Percentiles rank a stretch among this genome's conserved stretches.
Conservation (phyloP, 169 alveolate species). For the Amoebophrya sp. region DNA sequence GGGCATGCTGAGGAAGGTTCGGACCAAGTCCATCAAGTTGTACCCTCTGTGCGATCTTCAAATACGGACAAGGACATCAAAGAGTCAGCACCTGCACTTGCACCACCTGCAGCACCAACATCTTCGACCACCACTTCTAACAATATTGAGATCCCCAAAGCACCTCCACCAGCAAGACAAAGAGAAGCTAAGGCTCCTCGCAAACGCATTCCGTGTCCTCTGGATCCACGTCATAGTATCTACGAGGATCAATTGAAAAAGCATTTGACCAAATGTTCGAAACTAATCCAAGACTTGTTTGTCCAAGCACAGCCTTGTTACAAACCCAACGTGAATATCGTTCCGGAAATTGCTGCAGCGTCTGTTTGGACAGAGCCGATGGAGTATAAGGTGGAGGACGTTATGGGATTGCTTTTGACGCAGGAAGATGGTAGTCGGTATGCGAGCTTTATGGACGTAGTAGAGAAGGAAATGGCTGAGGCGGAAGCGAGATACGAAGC, state of each 20-base stretch:
- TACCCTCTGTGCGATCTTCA: not conserved
- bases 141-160: not conserved
- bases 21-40: no score
- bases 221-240: not conserved
- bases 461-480: no score
- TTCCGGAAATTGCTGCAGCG: no score
- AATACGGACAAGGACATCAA: not conserved
- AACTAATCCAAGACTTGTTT: not conserved
- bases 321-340: no score
- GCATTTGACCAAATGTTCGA: not conserved
- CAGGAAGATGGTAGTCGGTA: no score
- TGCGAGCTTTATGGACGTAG: no score
- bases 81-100: not conserved
- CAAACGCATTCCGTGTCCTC: not conserved
- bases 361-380: no score
- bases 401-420: no score
- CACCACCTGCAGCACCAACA: not conserved
- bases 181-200: not conserved
- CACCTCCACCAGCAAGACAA: no score
- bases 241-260: not conserved
- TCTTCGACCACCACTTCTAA: not conserved
- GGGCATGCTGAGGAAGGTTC: no score
- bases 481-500: no score
- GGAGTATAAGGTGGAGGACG: no score
- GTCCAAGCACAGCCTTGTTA: not conserved